Evolutionary conservation across 805 yeast species (phyloP).

Genomic region (Lipomyces anomalus): DNA sequence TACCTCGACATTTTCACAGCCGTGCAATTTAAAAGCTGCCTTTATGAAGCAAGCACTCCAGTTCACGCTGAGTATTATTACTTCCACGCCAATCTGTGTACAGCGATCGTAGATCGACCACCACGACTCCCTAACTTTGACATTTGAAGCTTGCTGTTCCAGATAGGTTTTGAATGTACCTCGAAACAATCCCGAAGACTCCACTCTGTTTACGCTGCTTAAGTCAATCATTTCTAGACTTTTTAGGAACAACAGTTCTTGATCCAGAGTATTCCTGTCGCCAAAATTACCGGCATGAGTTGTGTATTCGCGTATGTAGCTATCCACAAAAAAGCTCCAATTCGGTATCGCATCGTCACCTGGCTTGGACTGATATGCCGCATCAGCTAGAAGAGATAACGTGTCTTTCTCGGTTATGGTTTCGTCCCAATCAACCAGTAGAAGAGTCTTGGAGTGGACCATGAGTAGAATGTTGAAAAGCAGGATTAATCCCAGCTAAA

Average conservation of each 20-base stretch:
- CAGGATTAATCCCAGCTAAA: no score
- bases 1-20: slow-evolving; percentile 8
- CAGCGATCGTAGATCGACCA: neutral
- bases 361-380: slow-evolving; percentile 15
- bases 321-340: slow-evolving; percentile 17
- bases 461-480: no score
- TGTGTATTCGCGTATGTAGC: slow-evolving; percentile 18
- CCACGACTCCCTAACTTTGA: slow-evolving; percentile 10
- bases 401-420: slow-evolving; percentile 24
- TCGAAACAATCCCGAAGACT: slow-evolving; percentile 14
- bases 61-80: slow-evolving; percentile 20
- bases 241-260: slow-evolving; percentile 10
- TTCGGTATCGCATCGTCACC: slow-evolving; percentile 1
- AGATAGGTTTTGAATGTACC: slow-evolving; percentile 12
- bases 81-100: neutral
- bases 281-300: neutral
- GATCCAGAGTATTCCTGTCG: slow-evolving; percentile 1
- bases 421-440: slow-evolving; percentile 26
- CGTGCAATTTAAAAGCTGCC: slow-evolving; percentile 2
- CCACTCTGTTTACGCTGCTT: slow-evolving; percentile 21
- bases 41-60: slow-evolving; percentile 21
- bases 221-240: slow-evolving; percentile 12
- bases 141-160: slow-evolving; percentile 8
- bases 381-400: slow-evolving; percentile 19
- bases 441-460: no score